Evolutionary conservation across 202 grass and related monocot species (phyloP).

Genomic region (Thinopyrum obtusiflorum): DNA sequence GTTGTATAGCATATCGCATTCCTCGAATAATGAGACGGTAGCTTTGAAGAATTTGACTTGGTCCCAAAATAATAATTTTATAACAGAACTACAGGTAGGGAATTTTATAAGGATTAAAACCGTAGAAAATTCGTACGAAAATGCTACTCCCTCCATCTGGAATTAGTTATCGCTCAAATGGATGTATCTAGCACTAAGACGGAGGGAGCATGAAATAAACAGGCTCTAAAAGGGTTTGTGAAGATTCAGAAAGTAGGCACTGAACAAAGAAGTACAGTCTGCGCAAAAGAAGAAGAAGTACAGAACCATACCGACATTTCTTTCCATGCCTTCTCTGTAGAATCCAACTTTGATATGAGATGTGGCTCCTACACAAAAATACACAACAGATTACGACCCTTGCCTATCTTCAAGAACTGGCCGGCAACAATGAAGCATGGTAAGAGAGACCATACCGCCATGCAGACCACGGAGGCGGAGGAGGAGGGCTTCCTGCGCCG

Average conservation of each 20-base stretch:
- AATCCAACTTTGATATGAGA: conserved; percentile 84
- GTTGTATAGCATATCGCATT: not conserved
- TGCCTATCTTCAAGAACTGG: not conserved
- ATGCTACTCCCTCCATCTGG: not conserved
- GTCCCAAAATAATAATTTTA: too few relatives aligned
- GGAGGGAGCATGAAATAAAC: not conserved
- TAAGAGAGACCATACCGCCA: conserved; percentile 57
- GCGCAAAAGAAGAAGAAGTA: not conserved
- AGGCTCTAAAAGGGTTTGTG: not conserved
- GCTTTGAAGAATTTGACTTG: not conserved
- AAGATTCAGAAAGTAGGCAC: not conserved
- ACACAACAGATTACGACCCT: not conserved
- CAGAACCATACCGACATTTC: conserved; percentile 78
- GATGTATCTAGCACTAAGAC: too few relatives aligned
- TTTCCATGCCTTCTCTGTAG: conserved; percentile 91
- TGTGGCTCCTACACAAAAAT: conserved; percentile 69
- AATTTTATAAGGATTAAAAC: not conserved
- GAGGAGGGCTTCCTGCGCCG: conserved; percentile 30
- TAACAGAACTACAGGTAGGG: not conserved
- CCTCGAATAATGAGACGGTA: not conserved
- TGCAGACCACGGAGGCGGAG: conserved; percentile 57
- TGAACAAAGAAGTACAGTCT: not conserved
- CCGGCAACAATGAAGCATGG: not conserved
- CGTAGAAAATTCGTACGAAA: not conserved
- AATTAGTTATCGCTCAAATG: too few relatives aligned